Evolutionary conservation across 176 grass and related monocot species (phyloP), one percentile per base, ranked within the genome.

Genomic region (Urochloa ruziziensis): DNA sequence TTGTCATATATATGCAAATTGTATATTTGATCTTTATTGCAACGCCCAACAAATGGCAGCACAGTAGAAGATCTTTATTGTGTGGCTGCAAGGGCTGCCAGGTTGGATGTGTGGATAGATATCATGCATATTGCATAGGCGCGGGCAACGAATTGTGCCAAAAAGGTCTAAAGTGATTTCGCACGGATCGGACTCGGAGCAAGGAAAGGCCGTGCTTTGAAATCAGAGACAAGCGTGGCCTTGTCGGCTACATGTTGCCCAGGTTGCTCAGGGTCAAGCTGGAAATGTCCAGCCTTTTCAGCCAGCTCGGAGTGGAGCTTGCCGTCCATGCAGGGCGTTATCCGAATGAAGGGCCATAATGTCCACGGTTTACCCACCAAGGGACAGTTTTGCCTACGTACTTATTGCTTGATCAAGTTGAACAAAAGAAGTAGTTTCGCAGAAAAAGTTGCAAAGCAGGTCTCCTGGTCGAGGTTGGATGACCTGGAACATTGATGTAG

Each of bases 51-150:
- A 51, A 76, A 80, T 80, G 60, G 39, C 39, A 85, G 82, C 47
- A 80, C 21, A 62, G 77, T 24, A 85, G 77, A 81, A 85, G 82
- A 89, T 85, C 73, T 85, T 82, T 85, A 69, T 81, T 66, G 36
- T 85, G 88, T 89, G 88, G 88, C 28, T 85, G 52, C 61, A 49
- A 49, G 32, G 5, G 67, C 8, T 27, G 75, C 81, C 87, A 75
- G 76, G 49, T 10, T 39, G 82, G 76, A 84, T 74, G 30, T 49
- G 67, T 84, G 86, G 81, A 44, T 79, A 34, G 64, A 21, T 16
- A 67, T 70, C 67, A 27, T 39, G 37, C 37, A 39, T 10, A 9
- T 9, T 27, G n/a, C 25, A 1, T 14, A 15, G 2, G 58, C 62
- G 24, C 29, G 61, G 5, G 44, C 33, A 18, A 2, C n/a, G 39